Base-by-base conservation (phyloP, 805 yeast genomes). In the Metschnikowia santaceciliae region DNA sequence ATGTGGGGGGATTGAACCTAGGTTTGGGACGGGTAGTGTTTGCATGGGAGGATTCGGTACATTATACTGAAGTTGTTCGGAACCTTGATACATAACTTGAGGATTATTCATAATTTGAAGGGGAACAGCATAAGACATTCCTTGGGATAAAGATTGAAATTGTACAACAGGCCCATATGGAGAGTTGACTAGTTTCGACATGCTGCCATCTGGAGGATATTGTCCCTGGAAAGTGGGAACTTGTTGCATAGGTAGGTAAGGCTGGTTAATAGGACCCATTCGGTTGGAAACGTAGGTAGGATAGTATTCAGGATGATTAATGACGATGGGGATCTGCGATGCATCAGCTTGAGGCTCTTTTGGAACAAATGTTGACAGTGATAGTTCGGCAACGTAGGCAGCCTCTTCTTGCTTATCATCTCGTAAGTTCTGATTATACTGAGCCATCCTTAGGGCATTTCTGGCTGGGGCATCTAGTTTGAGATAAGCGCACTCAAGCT, bases 361-460 rank as follows among this genome's bases (percentile, higher is more conserved):
- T 20, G 40, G 13, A 15, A 32, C 23, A 23, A 35, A 44, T 7
- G 35, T 44, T 23, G 39, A 7, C 32, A 17, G 33, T 3, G 47
- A 22, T 17, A 17, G 6, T 6, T 44, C 47, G 11, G 47, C 33
- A 13, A 13, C 40, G 14, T 19, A 26, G 17, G 47, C 8, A 3
- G 47, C 23, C 11, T 52, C 57, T n/a, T 52, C 55, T 7, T 44
- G 40, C 20, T 56, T 47, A 30, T 64, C 68, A 35, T 63, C 66
- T 30, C 67, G 61, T 44, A 63, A 50, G 49, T 56, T 61, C 48
- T 76, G 76, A 57, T 76, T 70, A 54, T 69, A 68, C 55, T 79
- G 83, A 1, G 83, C 83, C 69, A 71, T 69, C 46, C 76, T 63
- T 36, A 79, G 60, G 22, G 81, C 81, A 46, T 72, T 75, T 50